Conservation (phyloP, 2,329 filamentous ascomycete species). For the Trichophyton mentagrophytes region DNA sequence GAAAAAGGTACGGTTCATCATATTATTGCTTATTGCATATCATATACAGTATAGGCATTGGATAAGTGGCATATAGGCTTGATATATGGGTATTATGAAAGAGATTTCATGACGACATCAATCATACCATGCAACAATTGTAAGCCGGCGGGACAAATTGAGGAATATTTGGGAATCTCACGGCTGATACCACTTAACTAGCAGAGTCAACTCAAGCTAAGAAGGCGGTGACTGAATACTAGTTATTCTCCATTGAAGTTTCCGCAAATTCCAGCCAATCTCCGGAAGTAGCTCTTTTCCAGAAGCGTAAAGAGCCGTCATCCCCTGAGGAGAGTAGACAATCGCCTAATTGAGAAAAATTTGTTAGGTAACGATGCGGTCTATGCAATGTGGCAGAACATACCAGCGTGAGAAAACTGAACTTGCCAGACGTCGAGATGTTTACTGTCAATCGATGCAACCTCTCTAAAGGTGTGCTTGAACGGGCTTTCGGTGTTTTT, state of each 20-base stretch:
- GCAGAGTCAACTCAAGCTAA: too few species aligned
- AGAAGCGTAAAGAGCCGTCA: conserved; percentile 32
- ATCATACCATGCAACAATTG: not conserved
- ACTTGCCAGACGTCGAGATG: conserved; percentile 36
- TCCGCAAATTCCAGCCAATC: conserved; percentile 35
- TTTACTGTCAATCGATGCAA: conserved; percentile 32
- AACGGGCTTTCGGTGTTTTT: conserved; percentile 27
- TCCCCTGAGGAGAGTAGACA: conserved; percentile 34
- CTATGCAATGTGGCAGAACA: conserved; percentile 8
- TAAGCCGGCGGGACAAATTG: not conserved
- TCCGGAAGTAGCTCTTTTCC: conserved; percentile 32
- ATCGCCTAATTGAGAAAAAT: conserved; percentile 22
- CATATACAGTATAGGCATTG: not conserved
- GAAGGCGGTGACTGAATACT: not conserved
- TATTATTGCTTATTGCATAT: not conserved
- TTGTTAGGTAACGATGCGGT: not conserved
- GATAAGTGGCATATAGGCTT: not conserved
- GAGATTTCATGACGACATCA: not conserved
- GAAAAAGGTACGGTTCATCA: not conserved
- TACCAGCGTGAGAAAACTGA: conserved; percentile 33
- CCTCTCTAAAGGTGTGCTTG: conserved; percentile 30
- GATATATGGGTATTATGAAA: not conserved
- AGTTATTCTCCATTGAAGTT: conserved; percentile 19
- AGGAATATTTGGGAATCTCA: not conserved
- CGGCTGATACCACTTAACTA: not conserved